Conservation (phyloP, 192 early-diverging fungal species). For the Coemansia sp. region DNA sequence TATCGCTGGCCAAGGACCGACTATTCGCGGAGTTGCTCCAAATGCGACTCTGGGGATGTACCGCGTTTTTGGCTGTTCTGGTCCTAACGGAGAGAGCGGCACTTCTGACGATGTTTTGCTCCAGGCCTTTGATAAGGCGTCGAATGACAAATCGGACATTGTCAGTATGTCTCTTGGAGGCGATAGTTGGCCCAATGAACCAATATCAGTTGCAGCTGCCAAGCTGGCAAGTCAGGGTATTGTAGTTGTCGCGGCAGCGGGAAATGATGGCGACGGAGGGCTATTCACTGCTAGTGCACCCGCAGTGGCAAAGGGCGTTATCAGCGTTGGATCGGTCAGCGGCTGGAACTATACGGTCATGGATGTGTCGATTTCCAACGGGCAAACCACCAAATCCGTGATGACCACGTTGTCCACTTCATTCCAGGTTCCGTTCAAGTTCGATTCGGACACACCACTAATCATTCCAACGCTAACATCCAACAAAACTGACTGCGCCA, state of each 20-base stretch:
- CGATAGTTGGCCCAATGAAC: conserved; percentile 57
- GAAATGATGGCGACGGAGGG: conserved; percentile 73
- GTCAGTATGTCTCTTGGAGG: conserved; percentile 70
- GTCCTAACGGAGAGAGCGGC: conserved; percentile 18
- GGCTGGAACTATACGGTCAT: conserved; percentile 46
- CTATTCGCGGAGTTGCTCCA: conserved; percentile 67
- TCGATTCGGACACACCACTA: conserved; percentile 19
- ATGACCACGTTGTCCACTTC: conserved; percentile 3
- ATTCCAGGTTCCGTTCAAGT: conserved; percentile 12
- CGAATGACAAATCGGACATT: conserved; percentile 53
- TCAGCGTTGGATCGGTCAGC: conserved; percentile 63
- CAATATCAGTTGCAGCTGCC: conserved; percentile 51
- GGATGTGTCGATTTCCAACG: conserved; percentile 21
- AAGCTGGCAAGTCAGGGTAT: conserved; percentile 53
- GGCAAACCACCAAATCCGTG: conserved; percentile 2
- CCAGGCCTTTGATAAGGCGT: conserved; percentile 58
- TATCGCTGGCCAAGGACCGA: conserved; percentile 42
- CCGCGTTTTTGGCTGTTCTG: conserved; percentile 60
- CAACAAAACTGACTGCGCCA: neutral
- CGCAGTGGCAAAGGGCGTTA: conserved; percentile 52
- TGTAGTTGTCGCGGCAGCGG: conserved; percentile 65
- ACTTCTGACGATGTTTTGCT: conserved; percentile 59
- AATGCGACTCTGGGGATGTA: conserved; percentile 66
- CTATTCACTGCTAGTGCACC: conserved; percentile 57
- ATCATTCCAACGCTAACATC: neutral